phyloP scores from a whole-genome alignment of 1,284 basidiomycete genomes.

The Melampsora americana region DNA sequence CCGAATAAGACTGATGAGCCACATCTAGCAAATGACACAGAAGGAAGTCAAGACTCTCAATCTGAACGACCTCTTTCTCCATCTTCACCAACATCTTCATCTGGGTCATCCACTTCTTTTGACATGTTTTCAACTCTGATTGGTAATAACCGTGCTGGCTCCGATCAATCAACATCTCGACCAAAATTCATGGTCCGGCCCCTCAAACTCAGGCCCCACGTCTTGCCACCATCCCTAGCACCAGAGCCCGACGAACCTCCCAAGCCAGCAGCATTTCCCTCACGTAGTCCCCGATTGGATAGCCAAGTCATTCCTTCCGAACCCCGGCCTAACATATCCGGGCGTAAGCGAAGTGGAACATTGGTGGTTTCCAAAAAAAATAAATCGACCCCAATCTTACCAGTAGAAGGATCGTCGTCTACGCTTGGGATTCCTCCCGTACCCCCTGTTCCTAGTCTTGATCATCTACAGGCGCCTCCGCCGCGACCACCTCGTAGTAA shows the following conservation, averaged over 20 bases:
- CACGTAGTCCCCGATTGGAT: slow-evolving; percentile 17
- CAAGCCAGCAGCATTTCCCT: not conserved
- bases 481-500: slow-evolving; percentile 27
- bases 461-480: slow-evolving; percentile 17
- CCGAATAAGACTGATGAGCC: not conserved
- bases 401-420: slow-evolving; percentile 7
- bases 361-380: slow-evolving; percentile 24
- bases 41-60: slow-evolving; percentile 2
- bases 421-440: not conserved
- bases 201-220: slow-evolving; percentile 13
- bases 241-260: not conserved
- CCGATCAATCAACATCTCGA: not conserved
- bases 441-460: not conserved
- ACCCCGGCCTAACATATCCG: not conserved
- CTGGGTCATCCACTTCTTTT: slow-evolving; percentile 11
- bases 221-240: not conserved
- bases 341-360: slow-evolving; percentile 33
- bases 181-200: not conserved
- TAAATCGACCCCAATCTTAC: not conserved
- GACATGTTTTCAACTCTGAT: slow-evolving; percentile 1
- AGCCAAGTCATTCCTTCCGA: not conserved
- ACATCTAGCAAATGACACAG: not conserved
- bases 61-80: not conserved
- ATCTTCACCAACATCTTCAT: slow-evolving; percentile 11
- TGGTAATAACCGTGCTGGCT: not conserved